Evolutionary conservation across 768 basidiomycete species (phyloP).

Genomic region (Leccinellum rugosiceps): DNA sequence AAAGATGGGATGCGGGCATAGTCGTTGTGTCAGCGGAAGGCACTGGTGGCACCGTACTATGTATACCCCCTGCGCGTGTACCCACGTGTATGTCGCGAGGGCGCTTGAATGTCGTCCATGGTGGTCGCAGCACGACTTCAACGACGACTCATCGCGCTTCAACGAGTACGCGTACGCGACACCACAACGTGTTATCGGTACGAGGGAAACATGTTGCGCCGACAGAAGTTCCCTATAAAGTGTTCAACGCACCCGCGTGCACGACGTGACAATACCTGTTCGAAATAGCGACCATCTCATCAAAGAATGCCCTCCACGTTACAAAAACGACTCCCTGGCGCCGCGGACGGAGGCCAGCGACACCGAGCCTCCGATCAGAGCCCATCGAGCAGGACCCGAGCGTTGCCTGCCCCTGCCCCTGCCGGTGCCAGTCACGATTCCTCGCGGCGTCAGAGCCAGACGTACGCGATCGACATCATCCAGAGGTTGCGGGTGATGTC

Average conservation of each 20-base stretch:
- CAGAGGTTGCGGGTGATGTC: slow-evolving; percentile 30
- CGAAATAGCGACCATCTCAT: not conserved
- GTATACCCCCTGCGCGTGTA: slow-evolving; percentile 16
- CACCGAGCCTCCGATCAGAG: slow-evolving; percentile 11
- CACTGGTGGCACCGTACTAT: slow-evolving; percentile 12
- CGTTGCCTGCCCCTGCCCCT: not conserved
- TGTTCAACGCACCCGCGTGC: slow-evolving; percentile 2
- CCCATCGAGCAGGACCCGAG: not conserved
- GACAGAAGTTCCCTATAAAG: slow-evolving; percentile 22
- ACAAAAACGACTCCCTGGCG: slow-evolving; percentile 15
- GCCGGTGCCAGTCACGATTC: not conserved
- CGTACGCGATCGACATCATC: slow-evolving; percentile 31
- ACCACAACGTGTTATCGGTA: slow-evolving; percentile 18
- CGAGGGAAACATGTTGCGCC: slow-evolving; percentile 16
- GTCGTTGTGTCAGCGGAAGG: slow-evolving; percentile 2
- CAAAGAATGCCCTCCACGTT: slow-evolving; percentile 16
- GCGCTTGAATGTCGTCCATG: slow-evolving; percentile 6
- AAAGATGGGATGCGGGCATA: slow-evolving; percentile 23
- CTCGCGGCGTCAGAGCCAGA: slow-evolving; percentile 6
- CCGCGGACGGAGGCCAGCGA: not conserved
- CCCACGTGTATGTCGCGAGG: slow-evolving; percentile 27
- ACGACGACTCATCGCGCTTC: slow-evolving; percentile 14
- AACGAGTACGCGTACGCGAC: slow-evolving; percentile 9
- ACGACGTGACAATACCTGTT: not conserved
- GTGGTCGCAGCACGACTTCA: slow-evolving; percentile 10